Conservation (phyloP, 1,139 yeast species). For the Meyerozyma carpophila region DNA sequence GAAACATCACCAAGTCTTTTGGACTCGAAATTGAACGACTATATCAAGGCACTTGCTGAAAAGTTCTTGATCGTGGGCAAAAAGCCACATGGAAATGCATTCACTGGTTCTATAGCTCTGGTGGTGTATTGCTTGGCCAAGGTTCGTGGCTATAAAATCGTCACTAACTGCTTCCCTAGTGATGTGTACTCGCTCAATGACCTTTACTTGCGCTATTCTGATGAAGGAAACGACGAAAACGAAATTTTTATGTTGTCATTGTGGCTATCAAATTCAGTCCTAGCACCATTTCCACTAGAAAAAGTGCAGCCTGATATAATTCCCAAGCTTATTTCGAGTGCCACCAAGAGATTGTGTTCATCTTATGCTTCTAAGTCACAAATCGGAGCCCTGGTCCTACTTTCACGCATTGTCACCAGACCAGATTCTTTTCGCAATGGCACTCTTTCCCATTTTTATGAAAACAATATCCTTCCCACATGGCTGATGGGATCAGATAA, state of each 20-base stretch:
- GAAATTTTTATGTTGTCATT: slow-evolving; percentile 54
- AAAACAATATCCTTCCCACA: neutral
- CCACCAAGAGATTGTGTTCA: slow-evolving; percentile 20
- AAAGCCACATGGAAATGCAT: neutral
- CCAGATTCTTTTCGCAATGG: slow-evolving; percentile 15
- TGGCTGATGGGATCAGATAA: slow-evolving; percentile 11
- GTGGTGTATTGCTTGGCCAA: slow-evolving; percentile 57
- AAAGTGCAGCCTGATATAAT: slow-evolving; percentile 32
- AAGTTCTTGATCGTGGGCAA: slow-evolving; percentile 16
- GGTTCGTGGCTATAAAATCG: slow-evolving; percentile 59
- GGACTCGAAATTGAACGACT: slow-evolving; percentile 32
- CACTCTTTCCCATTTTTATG: neutral
- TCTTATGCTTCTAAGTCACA: slow-evolving; percentile 22
- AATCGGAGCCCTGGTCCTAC: slow-evolving; percentile 28
- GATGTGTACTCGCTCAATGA: slow-evolving; percentile 47
- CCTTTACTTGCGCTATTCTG: slow-evolving; percentile 16
- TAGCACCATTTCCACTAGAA: slow-evolving; percentile 65
- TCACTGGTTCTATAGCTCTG: slow-evolving; percentile 12
- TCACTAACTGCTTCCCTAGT: slow-evolving; percentile 54
- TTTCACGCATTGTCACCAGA: slow-evolving; percentile 33
- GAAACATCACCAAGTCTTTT: slow-evolving; percentile 53
- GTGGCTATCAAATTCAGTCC: slow-evolving; percentile 66
- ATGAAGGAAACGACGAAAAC: slow-evolving; percentile 39
- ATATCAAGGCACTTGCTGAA: slow-evolving; percentile 24
- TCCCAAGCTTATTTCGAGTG: slow-evolving; percentile 30